These are phyloP conservation scores for Phaeoacremonium minimum DNA, from an alignment of 2,329 filamentous ascomycete species.

Conservation along the genomic window DNA sequence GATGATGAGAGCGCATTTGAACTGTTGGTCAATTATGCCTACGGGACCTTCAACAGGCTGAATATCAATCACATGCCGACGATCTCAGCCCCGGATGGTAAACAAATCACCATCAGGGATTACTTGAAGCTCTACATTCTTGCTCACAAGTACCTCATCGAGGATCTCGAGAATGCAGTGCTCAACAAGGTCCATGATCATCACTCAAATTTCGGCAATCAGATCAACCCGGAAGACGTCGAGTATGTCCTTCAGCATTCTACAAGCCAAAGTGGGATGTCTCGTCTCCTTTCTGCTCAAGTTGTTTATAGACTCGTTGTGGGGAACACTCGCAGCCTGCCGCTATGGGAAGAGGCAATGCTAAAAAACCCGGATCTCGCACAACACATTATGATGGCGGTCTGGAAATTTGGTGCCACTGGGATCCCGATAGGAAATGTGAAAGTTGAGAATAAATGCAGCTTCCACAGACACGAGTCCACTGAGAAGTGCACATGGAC, in stretches of 20 bases:
- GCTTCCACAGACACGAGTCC: too few relatives aligned
- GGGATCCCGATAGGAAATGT: too few relatives aligned
- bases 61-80: neutral
- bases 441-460: too few relatives aligned
- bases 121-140: constrained; percentile 7
- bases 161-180: constrained; percentile 8
- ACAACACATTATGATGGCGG: too few relatives aligned
- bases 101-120: constrained; percentile 3
- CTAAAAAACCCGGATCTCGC: constrained; percentile 7
- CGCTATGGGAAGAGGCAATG: constrained; percentile 5
- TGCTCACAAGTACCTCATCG: constrained; percentile 6
- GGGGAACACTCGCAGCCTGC: constrained; percentile 6
- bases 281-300: constrained; percentile 5
- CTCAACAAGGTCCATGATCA: constrained; percentile 5
- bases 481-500: too few relatives aligned
- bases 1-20: constrained; percentile 9
- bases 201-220: constrained; percentile 4
- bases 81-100: constrained; percentile 1
- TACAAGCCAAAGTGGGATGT: constrained; percentile 4
- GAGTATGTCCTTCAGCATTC: constrained; percentile 8
- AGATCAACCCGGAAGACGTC: constrained; percentile 6
- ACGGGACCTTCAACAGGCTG: constrained; percentile 4
- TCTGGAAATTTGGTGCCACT: too few relatives aligned
- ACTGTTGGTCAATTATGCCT: constrained; percentile 8
- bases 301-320: constrained; percentile 6